Base-by-base conservation (phyloP, 192 early-diverging fungal species). In the Backusella tuberculispora region DNA sequence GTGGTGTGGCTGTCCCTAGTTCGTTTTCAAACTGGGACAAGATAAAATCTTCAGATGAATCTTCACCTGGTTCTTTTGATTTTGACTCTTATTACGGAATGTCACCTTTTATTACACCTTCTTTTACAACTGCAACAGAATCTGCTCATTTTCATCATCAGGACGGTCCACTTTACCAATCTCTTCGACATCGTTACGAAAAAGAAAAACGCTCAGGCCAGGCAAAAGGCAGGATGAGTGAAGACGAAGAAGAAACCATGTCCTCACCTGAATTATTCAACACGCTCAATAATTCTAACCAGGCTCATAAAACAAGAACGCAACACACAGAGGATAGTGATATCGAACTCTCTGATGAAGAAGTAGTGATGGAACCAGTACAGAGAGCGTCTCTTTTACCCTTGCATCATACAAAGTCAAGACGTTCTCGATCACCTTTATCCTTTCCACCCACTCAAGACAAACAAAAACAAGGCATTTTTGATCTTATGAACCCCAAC, bases 321-420 rank as follows among this genome's bases (percentile, higher is more conserved):
- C 50, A 69, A 21, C 10, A 34, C n/a, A 50, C 63, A 47, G 79
- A 80, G 19, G 79, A 80, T 21, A 80, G 79, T 29, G 79, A 80
- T 53, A 80, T 80, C 46, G 79, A 80, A 50, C 43, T 80, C 4
- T 76, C 79, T 41, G 79, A 80, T 45, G 75, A 80, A 7, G 79
- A 80, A 41, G 24, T 71, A 6, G 45, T 29, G 0, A 70, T 46
- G 43, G 44, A 42, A 12, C 46, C 43, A 17, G 34, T 44, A 48
- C 17, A 41, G 7, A 41, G 70, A 38, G 0, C n/a, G 15, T 21
- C 70, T 50, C 24, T 44, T 37, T 44, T 70, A 29, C 12, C 45
- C 6, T 50, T 70, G 6, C 42, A 44, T 9, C 40, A 70, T 47
- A 42, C 26, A 17, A 71, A 12, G 37, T 13, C 29, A 34, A 29